Conservation (phyloP, 345 rosid genomes). For the Mangifera indica region DNA sequence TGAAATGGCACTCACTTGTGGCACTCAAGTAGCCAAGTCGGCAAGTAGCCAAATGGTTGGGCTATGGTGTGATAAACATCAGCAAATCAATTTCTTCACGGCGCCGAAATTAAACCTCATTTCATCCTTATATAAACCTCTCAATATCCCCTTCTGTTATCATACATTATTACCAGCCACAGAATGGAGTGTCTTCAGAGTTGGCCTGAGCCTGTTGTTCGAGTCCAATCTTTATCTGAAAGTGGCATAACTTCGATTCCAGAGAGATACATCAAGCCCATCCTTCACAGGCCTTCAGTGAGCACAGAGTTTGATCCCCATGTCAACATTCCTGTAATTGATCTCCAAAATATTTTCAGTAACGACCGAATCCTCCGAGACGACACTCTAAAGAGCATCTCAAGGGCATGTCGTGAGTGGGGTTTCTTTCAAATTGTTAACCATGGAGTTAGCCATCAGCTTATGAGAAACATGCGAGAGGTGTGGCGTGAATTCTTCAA, state of each 20-base stretch:
- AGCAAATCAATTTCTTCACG: slow-evolving; percentile 27
- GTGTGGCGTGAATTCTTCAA: slow-evolving; percentile 74
- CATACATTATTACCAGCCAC: background rate
- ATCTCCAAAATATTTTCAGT: slow-evolving; percentile 35
- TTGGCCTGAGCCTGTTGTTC: slow-evolving; percentile 92
- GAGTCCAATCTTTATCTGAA: slow-evolving; percentile 80
- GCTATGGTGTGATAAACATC: background rate
- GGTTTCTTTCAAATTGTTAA: slow-evolving; percentile 91
- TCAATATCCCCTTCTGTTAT: background rate
- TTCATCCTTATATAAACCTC: slow-evolving; percentile 29
- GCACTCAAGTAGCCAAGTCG: background rate
- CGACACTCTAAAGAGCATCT: slow-evolving; percentile 31
- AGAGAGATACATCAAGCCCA: slow-evolving; percentile 58
- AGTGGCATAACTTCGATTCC: slow-evolving; percentile 64
- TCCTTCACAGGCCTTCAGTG: slow-evolving; percentile 42
- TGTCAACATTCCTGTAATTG: slow-evolving; percentile 59
- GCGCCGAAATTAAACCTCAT: no score
- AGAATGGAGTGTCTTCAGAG: slow-evolving; percentile 41
- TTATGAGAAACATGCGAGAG: slow-evolving; percentile 52
- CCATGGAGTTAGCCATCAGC: slow-evolving; percentile 66
- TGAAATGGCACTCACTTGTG: background rate
- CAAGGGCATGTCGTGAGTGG: slow-evolving; percentile 71
- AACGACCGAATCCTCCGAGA: slow-evolving; percentile 17
- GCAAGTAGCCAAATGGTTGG: background rate
- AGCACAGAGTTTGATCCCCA: slow-evolving; percentile 4